phyloP scores from a whole-genome alignment of 2,329 filamentous ascomycete genomes.

The Chaetomium strumarium region DNA sequence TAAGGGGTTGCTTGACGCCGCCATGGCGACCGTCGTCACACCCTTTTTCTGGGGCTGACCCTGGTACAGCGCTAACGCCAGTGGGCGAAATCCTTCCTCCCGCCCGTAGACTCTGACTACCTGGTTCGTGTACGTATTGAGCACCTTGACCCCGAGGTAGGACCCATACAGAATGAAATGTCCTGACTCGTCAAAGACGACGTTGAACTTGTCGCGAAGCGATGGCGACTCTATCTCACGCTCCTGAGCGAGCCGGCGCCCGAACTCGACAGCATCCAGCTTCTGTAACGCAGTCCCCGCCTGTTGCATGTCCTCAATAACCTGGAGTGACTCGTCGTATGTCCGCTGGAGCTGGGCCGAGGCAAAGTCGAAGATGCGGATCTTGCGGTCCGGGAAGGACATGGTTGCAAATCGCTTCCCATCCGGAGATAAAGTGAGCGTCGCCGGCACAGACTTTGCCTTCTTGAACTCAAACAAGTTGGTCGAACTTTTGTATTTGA shows the following conservation, averaged over 20 bases:
- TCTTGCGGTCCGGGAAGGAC: constrained; percentile 88
- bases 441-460: constrained; percentile 75
- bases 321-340: constrained; percentile 89
- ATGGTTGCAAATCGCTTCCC: constrained; percentile 82
- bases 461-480: constrained; percentile 98
- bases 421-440: constrained; percentile 77
- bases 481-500: constrained; percentile 87
- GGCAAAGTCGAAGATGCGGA: constrained; percentile 88
- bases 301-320: constrained; percentile 91
- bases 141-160: constrained; percentile 84
- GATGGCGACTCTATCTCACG: constrained; percentile 71
- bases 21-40: constrained; percentile 92
- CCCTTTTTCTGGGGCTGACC: constrained; percentile 93
- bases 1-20: constrained; percentile 86
- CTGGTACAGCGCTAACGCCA: constrained; percentile 86
- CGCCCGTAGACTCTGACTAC: constrained; percentile 85
- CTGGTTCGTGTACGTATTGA: constrained; percentile 92
- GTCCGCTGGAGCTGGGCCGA: constrained; percentile 83
- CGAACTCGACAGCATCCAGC: constrained; percentile 87
- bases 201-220: constrained; percentile 67
- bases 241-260: constrained; percentile 78
- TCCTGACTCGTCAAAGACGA: constrained; percentile 92
- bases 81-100: constrained; percentile 78
- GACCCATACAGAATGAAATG: constrained; percentile 95
- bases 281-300: constrained; percentile 77